Evolutionary conservation across 2,329 filamentous ascomycete genomes (phyloP), one percentile per base, ranked within the genome.

Genomic region (Rutstroemia sp.): DNA sequence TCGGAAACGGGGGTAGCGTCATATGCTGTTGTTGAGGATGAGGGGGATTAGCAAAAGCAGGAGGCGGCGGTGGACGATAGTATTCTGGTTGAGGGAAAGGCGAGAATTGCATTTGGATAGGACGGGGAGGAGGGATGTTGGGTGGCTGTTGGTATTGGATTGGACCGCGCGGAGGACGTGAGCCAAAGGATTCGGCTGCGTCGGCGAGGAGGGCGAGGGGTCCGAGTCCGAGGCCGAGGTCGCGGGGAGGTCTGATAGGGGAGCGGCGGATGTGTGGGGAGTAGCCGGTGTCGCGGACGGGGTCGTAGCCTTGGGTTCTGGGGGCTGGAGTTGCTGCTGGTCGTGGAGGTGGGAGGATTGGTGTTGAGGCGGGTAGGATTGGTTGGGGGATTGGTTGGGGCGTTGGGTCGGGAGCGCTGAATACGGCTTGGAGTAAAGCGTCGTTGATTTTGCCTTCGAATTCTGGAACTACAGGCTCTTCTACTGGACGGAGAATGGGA

Each of bases 241-340:
- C 27, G 30, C n/a, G 34, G 21, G 39, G 39, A 18, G 44, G 48
- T 49, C 19, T 55, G 34, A 55, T 38, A 2, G 46, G 45, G n/a
- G 45, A 55, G 14, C 54, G 49, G 19, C 49, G 49, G 39, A 39
- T 12, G 16, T 56, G 49, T 21, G 54, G 48, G n/a, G 54, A 52
- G 9, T 52, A 52, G n/a, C 54, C 54, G 9, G 23, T 56, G 45
- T 65, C 62, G 9, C 60, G 56, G 21, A 65, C 64, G 37, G 64
- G 63, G 44, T 65, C 63, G 37, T 66, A 66, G 6, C 59, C 59
- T n/a, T 49, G 52, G 42, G 54, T 54, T 52, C 57, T 9, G 16
- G 48, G 12, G 16, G 48, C n/a, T 27, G 23, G n/a, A 49, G 58
- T 34, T 27, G 46, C 37, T 51, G 46, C 34, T 46, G 48, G 44